These are phyloP conservation scores for Curvularia spicifera DNA, from an alignment of 2,329 filamentous ascomycete genomes.

Conservation along the genomic window DNA sequence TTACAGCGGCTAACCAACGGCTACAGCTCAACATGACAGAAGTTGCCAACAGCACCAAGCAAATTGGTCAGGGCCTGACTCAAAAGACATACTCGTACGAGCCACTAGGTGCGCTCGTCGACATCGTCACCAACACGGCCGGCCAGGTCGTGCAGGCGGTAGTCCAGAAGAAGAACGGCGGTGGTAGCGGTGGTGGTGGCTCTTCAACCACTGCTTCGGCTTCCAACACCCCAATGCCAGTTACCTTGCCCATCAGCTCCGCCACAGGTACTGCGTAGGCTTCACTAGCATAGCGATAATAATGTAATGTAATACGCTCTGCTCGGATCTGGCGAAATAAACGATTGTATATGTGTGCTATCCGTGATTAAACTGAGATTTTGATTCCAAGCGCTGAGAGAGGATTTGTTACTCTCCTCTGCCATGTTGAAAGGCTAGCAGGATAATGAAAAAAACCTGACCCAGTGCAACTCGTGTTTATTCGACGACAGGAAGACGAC, in stretches of 20 bases:
- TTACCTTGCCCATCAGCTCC: conserved; percentile 37
- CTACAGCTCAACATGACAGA: conserved; percentile 62
- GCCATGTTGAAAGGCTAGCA: neutral
- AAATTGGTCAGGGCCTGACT: conserved; percentile 48
- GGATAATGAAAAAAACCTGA: neutral
- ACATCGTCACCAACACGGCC: conserved; percentile 62
- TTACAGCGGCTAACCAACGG: conserved; percentile 2
- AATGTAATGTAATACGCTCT: conserved; percentile 19
- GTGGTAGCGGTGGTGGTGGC: conserved; percentile 27
- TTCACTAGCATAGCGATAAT: conserved; percentile 3
- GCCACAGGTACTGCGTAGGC: conserved; percentile 25
- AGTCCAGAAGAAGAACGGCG: conserved; percentile 44
- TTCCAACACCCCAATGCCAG: conserved; percentile 39
- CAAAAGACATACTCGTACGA: conserved; percentile 62
- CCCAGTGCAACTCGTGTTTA: neutral
- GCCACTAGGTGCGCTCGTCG: conserved; percentile 59
- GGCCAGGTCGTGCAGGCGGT: conserved; percentile 62
- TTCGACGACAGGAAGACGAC: neutral
- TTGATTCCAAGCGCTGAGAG: neutral
- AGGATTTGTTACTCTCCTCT: neutral
- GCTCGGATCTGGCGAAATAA: neutral
- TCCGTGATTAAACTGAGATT: neutral
- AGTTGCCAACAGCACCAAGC: conserved; percentile 47
- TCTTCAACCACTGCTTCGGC: conserved; percentile 25
- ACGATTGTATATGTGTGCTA: neutral